Evolutionary conservation across 2,329 filamentous ascomycete species (phyloP).

Genomic region (Epichloe gansuensis): DNA sequence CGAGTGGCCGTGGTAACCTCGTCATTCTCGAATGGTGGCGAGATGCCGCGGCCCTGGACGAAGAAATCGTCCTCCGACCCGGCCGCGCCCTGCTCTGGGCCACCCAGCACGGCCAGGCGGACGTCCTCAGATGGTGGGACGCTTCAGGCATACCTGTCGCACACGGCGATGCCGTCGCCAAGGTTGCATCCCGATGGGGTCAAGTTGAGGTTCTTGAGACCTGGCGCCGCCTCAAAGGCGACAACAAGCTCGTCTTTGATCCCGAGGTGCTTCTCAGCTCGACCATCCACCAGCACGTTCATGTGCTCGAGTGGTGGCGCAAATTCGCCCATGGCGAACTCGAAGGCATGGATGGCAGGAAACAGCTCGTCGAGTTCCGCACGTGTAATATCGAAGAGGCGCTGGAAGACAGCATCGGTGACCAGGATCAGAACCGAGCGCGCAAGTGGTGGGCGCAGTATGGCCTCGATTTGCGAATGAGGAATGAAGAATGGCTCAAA

Average conservation of each 20-base stretch:
- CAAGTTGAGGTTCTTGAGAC: constrained; percentile 73
- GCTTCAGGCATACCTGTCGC: constrained; percentile 66
- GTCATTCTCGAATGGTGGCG: constrained; percentile 91
- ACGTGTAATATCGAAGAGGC: constrained; percentile 94
- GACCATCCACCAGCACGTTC: constrained; percentile 74
- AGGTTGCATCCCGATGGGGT: constrained; percentile 74
- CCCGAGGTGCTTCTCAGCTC: constrained; percentile 74
- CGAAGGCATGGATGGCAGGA: constrained; percentile 39
- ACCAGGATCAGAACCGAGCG: constrained; percentile 51
- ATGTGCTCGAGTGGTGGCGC: constrained; percentile 89
- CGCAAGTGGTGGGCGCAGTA: constrained; percentile 81
- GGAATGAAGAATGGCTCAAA: constrained; percentile 84
- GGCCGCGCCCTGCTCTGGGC: constrained; percentile 77
- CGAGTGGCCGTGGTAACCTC: constrained; percentile 74
- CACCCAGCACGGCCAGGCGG: constrained; percentile 67
- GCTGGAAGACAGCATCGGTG: constrained; percentile 71
- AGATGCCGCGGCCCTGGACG: constrained; percentile 48
- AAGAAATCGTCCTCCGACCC: constrained; percentile 55
- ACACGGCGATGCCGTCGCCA: constrained; percentile 71
- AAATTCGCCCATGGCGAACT: constrained; percentile 47
- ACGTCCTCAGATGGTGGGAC: constrained; percentile 81
- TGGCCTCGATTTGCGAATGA: constrained; percentile 67
- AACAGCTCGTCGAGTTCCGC: constrained; percentile 75
- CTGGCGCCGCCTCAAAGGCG: constrained; percentile 63
- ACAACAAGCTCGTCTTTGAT: constrained; percentile 59